phyloP scores from a whole-genome alignment of 768 basidiomycete genomes.

The Serendipita sp. region DNA sequence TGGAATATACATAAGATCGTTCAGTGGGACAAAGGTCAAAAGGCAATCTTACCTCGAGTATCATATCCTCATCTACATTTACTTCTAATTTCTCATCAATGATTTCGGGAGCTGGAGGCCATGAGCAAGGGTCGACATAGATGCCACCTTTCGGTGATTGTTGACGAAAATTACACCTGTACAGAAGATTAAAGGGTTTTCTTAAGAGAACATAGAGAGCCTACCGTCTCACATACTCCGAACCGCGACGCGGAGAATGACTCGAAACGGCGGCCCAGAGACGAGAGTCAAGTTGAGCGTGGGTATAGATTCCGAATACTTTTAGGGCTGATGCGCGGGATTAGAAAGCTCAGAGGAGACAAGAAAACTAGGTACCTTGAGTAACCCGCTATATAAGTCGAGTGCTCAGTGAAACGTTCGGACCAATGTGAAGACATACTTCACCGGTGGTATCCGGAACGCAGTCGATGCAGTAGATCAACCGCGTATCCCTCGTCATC shows the following conservation, averaged over 20 bases:
- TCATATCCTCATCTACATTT: neutral
- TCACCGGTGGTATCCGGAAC: constrained; percentile 24
- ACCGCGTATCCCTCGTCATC: constrained; percentile 35
- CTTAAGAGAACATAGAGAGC: neutral
- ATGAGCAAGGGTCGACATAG: constrained; percentile 33
- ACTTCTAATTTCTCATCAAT: constrained; percentile 12
- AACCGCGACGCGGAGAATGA: constrained; percentile 28
- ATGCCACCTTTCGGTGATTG: constrained; percentile 21
- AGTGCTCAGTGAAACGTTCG: too few relatives aligned
- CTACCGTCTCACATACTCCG: constrained; percentile 39
- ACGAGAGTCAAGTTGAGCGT: constrained; percentile 27
- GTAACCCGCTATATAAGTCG: constrained; percentile 8
- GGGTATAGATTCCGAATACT: constrained; percentile 36
- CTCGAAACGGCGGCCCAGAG: constrained; percentile 32
- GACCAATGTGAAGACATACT: constrained; percentile 15
- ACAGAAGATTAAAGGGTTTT: neutral
- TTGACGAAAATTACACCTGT: constrained; percentile 33
- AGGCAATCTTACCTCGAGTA: neutral
- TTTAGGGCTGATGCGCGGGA: constrained; percentile 23
- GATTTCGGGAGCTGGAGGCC: constrained; percentile 30
- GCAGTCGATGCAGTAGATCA: constrained; percentile 41
- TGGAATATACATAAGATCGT: neutral
- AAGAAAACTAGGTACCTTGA: constrained; percentile 14
- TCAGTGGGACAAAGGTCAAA: too few relatives aligned
- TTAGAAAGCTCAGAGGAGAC: constrained; percentile 21